Evolutionary conservation across 768 basidiomycete species (phyloP), one percentile per base, ranked within the genome.

Genomic region (Tulasnella sp.): DNA sequence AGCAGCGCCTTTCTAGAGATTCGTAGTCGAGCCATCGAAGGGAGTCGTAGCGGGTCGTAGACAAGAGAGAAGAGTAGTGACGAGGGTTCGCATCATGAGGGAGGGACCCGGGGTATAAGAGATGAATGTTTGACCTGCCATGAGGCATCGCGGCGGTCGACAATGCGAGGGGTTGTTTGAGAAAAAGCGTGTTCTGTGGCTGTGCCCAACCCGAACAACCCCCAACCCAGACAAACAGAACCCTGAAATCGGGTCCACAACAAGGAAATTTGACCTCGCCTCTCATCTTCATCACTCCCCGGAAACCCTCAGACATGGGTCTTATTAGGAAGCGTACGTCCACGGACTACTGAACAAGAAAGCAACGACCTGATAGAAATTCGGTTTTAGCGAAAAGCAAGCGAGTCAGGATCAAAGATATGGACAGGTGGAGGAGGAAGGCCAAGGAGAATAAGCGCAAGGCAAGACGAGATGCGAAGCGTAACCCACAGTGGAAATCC

Each of bases 401-500:
- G 84, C 89, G 96, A 37, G 86, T 87, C 29, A 88, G 89, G n/a
- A 92, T 90, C 55, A 88, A 91, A 81, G 88, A 93, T 78, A 90
- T 94, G 35, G 88, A 88, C 70, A 94, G 88, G 81, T 87, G 95
- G 81, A 88, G 89, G 82, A 88, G 91, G 82, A 95, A 96, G 84
- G 89, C 90, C 57, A 85, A 89, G 37, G 95, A 95, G 83, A 89
- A 89, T 80, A 87, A 87, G 82, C 92, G 90, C 86, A 97, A 97
- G 86, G 86, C 86, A 73, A 88, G 88, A 82, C 94, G 91, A 83
- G 88, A 87, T 57, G 88, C 89, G 18, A 94, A 94, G 86, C 93
- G 91, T 83, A 92, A 92, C 84, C 85, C 88, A 32, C 88, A 93
- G 77, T 96, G 95, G 92, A 97, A 96, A 86, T 92, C 92, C 75